Evolutionary conservation across 306 rosid species (phyloP).

Genomic region (Ceratonia siliqua): DNA sequence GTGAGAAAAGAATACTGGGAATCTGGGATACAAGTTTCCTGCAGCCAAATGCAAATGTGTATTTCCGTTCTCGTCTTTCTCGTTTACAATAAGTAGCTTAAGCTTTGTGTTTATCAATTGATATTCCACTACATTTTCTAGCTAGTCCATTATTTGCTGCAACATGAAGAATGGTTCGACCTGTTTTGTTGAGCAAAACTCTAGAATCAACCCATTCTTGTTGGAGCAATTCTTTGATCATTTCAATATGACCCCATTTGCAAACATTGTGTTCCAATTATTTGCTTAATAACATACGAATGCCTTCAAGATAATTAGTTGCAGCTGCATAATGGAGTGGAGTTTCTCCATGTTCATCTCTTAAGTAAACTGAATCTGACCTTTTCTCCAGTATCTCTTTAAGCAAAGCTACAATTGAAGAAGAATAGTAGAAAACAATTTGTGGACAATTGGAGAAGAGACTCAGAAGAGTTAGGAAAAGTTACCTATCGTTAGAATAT

Average conservation of each 20-base stretch:
- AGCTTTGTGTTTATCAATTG: neutral
- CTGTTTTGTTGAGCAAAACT: neutral
- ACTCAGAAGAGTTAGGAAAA: too few species aligned
- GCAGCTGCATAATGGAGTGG: constrained; percentile 31
- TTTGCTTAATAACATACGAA: neutral
- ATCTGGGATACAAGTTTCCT: neutral
- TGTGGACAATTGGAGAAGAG: too few species aligned
- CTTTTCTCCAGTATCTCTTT: neutral
- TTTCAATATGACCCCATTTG: neutral
- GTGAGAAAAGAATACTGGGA: neutral
- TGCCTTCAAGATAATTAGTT: neutral
- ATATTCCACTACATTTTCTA: neutral
- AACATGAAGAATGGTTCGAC: constrained; percentile 35
- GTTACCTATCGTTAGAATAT: too few species aligned
- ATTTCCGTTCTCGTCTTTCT: constrained; percentile 27
- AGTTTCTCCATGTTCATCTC: neutral
- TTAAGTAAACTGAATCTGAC: neutral
- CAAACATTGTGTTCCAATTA: constrained; percentile 1
- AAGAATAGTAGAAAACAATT: too few species aligned
- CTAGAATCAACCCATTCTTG: neutral
- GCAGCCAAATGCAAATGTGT: constrained; percentile 36
- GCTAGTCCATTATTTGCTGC: constrained; percentile 16
- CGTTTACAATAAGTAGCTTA: neutral
- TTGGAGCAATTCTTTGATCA: constrained; percentile 3
- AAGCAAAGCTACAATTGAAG: neutral